phyloP scores from a whole-genome alignment of 2,329 filamentous ascomycete genomes.

The Neofusicoccum kwambonambiense region DNA sequence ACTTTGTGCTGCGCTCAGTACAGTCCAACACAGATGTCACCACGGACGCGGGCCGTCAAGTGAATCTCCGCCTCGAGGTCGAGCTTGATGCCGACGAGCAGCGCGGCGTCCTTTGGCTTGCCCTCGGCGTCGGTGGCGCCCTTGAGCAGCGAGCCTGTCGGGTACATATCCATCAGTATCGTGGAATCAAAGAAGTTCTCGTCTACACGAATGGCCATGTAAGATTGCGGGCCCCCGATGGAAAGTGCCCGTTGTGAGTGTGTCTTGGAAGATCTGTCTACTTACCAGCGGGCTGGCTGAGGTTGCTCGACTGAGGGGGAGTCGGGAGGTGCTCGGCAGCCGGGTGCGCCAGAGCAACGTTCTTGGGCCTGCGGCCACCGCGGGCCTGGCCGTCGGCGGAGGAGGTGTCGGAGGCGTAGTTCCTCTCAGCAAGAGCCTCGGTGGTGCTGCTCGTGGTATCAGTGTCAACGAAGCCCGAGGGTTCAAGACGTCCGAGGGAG shows the following conservation, averaged over 20 bases:
- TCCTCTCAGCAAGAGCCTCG: background rate
- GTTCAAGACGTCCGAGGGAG: background rate
- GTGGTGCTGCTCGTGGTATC: background rate
- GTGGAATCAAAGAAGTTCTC: background rate
- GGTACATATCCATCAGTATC: constrained; percentile 14
- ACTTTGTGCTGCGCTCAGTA: constrained; percentile 41
- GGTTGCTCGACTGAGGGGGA: constrained; percentile 6
- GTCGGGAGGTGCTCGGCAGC: constrained; percentile 1
- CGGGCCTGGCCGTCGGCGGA: constrained; percentile 10
- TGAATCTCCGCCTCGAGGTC: constrained; percentile 64
- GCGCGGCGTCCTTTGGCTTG: constrained; percentile 57
- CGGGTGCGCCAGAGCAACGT: constrained; percentile 7
- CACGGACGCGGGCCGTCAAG: constrained; percentile 58
- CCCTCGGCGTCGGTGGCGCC: constrained; percentile 58
- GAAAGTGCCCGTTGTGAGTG: background rate
- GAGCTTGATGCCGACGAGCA: constrained; percentile 63
- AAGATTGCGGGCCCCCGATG: background rate
- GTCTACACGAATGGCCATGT: background rate
- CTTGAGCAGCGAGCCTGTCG: constrained; percentile 54
- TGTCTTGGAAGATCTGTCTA: background rate
- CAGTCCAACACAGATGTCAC: constrained; percentile 61
- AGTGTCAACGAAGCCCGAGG: background rate
- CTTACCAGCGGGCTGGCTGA: constrained; percentile 16
- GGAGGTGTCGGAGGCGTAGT: constrained; percentile 13
- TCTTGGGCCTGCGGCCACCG: constrained; percentile 15